Evolutionary conservation across 2,329 filamentous ascomycete genomes (phyloP).

Genomic region (Claviceps maximensis): DNA sequence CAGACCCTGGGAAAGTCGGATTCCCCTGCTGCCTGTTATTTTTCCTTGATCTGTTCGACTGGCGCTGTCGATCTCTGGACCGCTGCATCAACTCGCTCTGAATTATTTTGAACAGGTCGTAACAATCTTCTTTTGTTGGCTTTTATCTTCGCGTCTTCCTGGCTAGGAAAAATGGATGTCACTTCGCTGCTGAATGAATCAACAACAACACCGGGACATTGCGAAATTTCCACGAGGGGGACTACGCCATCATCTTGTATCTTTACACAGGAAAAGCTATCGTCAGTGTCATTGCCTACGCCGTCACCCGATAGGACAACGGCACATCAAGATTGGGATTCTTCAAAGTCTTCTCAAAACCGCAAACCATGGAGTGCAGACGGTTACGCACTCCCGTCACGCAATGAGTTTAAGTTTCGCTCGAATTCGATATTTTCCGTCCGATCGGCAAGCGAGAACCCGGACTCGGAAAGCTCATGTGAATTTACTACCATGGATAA

Average conservation of each 20-base stretch:
- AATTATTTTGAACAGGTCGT: background rate
- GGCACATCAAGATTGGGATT: slow-evolving; percentile 11
- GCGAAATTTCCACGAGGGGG: slow-evolving; percentile 5
- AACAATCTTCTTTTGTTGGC: background rate
- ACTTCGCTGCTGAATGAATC: slow-evolving; percentile 27
- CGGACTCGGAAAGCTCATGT: slow-evolving; percentile 11
- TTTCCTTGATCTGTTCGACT: background rate
- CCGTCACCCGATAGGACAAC: slow-evolving; percentile 21
- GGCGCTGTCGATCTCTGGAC: background rate
- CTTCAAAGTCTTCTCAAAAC: slow-evolving; percentile 10
- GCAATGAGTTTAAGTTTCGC: slow-evolving; percentile 23
- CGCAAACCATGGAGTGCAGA: slow-evolving; percentile 39
- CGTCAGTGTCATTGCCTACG: slow-evolving; percentile 15
- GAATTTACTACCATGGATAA: slow-evolving; percentile 8
- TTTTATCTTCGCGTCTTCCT: background rate
- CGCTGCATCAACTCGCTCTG: background rate
- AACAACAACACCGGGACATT: slow-evolving; percentile 7
- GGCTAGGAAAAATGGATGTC: slow-evolving; percentile 24
- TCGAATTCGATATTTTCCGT: slow-evolving; percentile 11
- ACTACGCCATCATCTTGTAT: slow-evolving; percentile 6
- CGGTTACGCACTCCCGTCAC: slow-evolving; percentile 33
- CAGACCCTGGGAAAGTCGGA: background rate
- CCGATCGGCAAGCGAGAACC: slow-evolving; percentile 13
- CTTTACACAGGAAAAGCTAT: slow-evolving; percentile 1
- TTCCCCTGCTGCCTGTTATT: background rate